These are phyloP conservation scores for Avicennia marina DNA, from an alignment of 257 asterid species.

Conservation along the genomic window DNA sequence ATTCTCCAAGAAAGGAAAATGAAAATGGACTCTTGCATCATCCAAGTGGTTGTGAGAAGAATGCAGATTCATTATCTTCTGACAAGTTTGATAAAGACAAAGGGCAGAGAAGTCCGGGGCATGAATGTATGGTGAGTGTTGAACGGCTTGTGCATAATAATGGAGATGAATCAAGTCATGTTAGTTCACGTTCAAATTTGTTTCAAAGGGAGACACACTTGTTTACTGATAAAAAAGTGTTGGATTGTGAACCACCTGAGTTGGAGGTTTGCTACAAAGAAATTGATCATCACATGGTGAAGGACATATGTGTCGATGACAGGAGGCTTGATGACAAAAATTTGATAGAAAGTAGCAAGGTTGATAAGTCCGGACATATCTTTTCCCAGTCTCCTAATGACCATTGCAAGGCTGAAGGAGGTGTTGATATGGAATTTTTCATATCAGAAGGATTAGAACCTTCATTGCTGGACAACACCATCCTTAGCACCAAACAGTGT, in stretches of 20 bases:
- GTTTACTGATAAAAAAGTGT: slow-evolving; percentile 47
- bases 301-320: slow-evolving; percentile 80
- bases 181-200: slow-evolving; percentile 23
- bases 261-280: slow-evolving; percentile 51
- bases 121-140: slow-evolving; percentile 19
- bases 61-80: slow-evolving; percentile 31
- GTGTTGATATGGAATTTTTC: slow-evolving; percentile 13
- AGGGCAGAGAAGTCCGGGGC: slow-evolving; percentile 25
- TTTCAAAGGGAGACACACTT: slow-evolving; percentile 17
- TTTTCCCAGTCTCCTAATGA: too few species aligned
- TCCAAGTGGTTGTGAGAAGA: slow-evolving; percentile 22
- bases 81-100: slow-evolving; percentile 27
- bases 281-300: slow-evolving; percentile 35
- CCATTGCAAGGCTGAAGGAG: slow-evolving; percentile 21
- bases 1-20: slow-evolving; percentile 23
- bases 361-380: too few species aligned
- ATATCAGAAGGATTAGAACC: slow-evolving; percentile 16
- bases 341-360: too few species aligned
- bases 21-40: slow-evolving; percentile 20
- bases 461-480: slow-evolving; percentile 20
- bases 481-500: too few species aligned
- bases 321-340: slow-evolving; percentile 48
- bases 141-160: slow-evolving; percentile 19
- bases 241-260: slow-evolving; percentile 50
- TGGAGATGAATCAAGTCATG: slow-evolving; percentile 22